Percentiles rank a stretch among this genome's conserved stretches.
phyloP scores from a whole-genome alignment of 768 basidiomycete genomes.

The Collybiopsis confluens region DNA sequence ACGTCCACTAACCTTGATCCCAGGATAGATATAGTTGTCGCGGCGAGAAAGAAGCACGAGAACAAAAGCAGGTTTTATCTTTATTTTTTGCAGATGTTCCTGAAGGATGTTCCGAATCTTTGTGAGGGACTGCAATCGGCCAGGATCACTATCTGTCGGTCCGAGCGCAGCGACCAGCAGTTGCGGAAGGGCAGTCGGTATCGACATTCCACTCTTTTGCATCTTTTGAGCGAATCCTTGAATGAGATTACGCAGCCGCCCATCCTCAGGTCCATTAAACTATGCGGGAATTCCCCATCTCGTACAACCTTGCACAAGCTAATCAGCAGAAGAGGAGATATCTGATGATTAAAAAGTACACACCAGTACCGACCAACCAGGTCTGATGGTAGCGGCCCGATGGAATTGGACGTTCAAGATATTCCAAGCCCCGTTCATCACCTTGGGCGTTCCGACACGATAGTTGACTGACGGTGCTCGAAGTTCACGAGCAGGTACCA shows the following conservation, averaged over 20 bases:
- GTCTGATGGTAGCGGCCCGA: slow-evolving; percentile 38
- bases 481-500: slow-evolving; percentile 63
- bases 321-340: too few species aligned
- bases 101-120: slow-evolving; percentile 39
- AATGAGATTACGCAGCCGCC: slow-evolving; percentile 37
- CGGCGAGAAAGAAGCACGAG: slow-evolving; percentile 63
- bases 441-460: slow-evolving; percentile 36
- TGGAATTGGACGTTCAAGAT: slow-evolving; percentile 70
- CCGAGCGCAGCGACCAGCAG: slow-evolving; percentile 32
- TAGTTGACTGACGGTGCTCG: slow-evolving; percentile 57
- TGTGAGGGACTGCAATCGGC: slow-evolving; percentile 32
- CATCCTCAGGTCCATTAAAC: slow-evolving; percentile 40
- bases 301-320: too few species aligned
- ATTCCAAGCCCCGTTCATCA: slow-evolving; percentile 71
- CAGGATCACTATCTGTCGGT: slow-evolving; percentile 25
- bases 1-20: slow-evolving; percentile 58
- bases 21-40: slow-evolving; percentile 78
- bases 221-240: slow-evolving; percentile 54
- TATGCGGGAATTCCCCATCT: slow-evolving; percentile 32
- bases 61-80: slow-evolving; percentile 53
- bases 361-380: slow-evolving; percentile 64
- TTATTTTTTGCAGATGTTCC: slow-evolving; percentile 17
- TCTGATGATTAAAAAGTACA: too few species aligned
- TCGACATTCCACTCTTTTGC: slow-evolving; percentile 50
- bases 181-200: slow-evolving; percentile 32